These are phyloP conservation scores for Nicotiana otophora DNA, from an alignment of 257 asterid species.

Conservation along the genomic window DNA sequence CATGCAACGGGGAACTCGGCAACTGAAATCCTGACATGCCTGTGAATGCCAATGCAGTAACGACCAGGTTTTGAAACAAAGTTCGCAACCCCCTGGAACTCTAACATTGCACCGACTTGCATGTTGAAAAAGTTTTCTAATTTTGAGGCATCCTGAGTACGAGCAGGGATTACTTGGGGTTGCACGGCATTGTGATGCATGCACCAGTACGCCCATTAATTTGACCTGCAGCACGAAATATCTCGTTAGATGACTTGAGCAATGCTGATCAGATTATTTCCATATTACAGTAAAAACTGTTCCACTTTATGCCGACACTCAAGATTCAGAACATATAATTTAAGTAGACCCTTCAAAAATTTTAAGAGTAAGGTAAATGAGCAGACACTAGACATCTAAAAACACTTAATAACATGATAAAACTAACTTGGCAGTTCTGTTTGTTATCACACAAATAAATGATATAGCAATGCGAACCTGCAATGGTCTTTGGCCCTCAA, in stretches of 20 bases:
- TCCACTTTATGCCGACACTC: background rate
- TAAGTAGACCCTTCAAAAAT: background rate
- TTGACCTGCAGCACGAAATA: constrained; percentile 22
- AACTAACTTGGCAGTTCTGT: background rate
- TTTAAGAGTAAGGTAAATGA: background rate
- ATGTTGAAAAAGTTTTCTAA: constrained; percentile 35
- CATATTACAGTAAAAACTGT: background rate
- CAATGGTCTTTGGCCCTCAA: background rate
- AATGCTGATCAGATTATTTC: background rate
- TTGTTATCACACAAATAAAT: background rate
- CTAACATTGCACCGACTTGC: constrained; percentile 21
- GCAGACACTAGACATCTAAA: background rate
- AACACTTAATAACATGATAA: background rate
- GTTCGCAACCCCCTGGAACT: constrained; percentile 32
- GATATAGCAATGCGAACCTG: constrained; percentile 28
- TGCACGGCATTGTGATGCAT: constrained; percentile 35
- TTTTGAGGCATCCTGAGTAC: constrained; percentile 24
- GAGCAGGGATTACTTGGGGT: constrained; percentile 30
- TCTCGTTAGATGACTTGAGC: background rate
- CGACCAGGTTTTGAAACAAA: constrained; percentile 36
- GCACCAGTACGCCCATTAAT: constrained; percentile 30
- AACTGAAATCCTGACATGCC: constrained; percentile 29
- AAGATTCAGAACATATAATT: background rate
- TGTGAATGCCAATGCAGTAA: constrained; percentile 33
- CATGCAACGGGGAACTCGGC: constrained; percentile 56